phyloP scores from a whole-genome alignment of 495 filamentous ascomycete genomes.

The Penicillium canescens region DNA sequence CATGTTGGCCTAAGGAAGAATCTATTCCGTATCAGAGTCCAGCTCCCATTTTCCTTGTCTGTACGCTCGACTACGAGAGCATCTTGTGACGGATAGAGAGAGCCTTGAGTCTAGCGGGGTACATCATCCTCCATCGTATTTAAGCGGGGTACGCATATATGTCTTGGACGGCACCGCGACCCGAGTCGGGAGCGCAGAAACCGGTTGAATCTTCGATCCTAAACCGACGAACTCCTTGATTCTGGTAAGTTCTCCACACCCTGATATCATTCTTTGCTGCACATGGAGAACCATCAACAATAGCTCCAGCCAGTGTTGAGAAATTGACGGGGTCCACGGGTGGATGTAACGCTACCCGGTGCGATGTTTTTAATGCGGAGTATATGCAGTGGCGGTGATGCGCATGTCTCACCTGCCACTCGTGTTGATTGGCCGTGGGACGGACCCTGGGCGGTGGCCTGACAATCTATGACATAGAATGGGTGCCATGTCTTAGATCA shows the following conservation, averaged over 20 bases:
- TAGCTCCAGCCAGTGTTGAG: slow-evolving; percentile 5
- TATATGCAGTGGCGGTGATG: slow-evolving; percentile 19
- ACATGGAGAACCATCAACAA: slow-evolving; percentile 13
- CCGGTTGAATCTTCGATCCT: slow-evolving; percentile 9
- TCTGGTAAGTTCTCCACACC: slow-evolving; percentile 8
- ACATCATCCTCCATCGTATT: slow-evolving; percentile 11
- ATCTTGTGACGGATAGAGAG: slow-evolving; percentile 1
- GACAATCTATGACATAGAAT: slow-evolving; percentile 20
- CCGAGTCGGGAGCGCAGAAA: slow-evolving; percentile 4
- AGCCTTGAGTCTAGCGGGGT: slow-evolving; percentile 2
- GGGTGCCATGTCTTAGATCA: slow-evolving; percentile 19
- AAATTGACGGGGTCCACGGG: slow-evolving; percentile 8
- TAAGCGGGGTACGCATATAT: slow-evolving; percentile 9
- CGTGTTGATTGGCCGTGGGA: slow-evolving; percentile 16
- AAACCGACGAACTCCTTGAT: slow-evolving; percentile 9
- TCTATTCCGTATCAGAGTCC: no score
- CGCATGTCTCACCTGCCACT: slow-evolving; percentile 26
- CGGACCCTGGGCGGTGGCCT: slow-evolving; percentile 7
- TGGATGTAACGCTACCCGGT: slow-evolving; percentile 23
- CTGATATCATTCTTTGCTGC: slow-evolving; percentile 9
- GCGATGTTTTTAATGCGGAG: slow-evolving; percentile 19
- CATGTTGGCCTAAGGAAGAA: no score
- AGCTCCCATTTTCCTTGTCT: no score
- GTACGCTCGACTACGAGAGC: no score
- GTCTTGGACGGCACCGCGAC: slow-evolving; percentile 1